Base-by-base conservation (phyloP, 805 yeast species). In the Kregervanrija pseudodelftensis region DNA sequence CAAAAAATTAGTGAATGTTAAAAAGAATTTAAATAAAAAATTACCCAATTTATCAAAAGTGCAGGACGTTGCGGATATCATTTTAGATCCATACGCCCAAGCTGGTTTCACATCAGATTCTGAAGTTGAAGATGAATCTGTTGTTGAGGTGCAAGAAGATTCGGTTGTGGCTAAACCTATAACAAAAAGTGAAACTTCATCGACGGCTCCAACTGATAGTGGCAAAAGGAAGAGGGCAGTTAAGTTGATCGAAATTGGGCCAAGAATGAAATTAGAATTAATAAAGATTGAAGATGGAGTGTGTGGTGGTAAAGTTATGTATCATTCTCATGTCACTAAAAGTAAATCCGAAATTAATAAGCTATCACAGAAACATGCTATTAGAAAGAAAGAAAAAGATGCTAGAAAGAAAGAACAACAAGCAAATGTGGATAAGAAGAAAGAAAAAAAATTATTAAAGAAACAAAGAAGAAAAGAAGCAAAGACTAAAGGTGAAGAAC, bases 211-310 rank as follows among this genome's bases (percentile, higher is more conserved):
- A 46, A 52, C 54, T n/a, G 54, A 47, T 3, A 32, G 30, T 9
- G 37, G 35, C 3, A 61, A 61, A 33, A 65, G 76, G 42, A 89
- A 88, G 65, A 79, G 85, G 57, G 98, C 99, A 1, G 86, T 93
- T 54, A 90, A 88, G 61, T 71, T 93, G 41, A 86, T 91, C 1
- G 99, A 93, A 64, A 69, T 91, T 40, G 99, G 99, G 0, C 99
- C 99, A 33, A 75, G 99, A 52, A 66, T 93, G 64, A 79, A 77
- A 53, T 68, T 93, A 64, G 70, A 79, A 42, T 68, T 93, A 46
- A 68, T 83, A 41, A 93, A 93, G 67, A 86, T 93, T 43, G 97
- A 91, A 65, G 98, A 91, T 59, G 95, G 93, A 13, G 76, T 86
- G 16, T 91, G 96, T 47, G 70, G 81, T 0, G 96, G 97, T 42